Evolutionary conservation across 2,329 filamentous ascomycete genomes (phyloP).

Genomic region (Xylaria sp.): DNA sequence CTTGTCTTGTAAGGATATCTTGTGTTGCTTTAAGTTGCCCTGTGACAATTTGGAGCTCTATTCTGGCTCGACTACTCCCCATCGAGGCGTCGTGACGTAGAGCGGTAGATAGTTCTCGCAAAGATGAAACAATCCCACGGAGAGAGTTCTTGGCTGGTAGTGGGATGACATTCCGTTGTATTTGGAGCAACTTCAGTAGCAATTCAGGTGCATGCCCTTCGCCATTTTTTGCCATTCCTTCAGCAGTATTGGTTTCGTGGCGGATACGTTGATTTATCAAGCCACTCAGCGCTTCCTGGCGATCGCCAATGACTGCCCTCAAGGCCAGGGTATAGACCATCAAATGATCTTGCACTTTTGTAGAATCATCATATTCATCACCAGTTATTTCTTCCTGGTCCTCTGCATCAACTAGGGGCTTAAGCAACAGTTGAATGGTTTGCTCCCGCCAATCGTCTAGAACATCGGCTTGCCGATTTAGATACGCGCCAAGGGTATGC

Average conservation of each 20-base stretch:
- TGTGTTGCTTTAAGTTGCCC: slow-evolving; percentile 71
- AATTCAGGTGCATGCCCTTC: slow-evolving; percentile 78
- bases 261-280: slow-evolving; percentile 79
- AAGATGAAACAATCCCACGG: slow-evolving; percentile 74
- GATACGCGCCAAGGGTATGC: slow-evolving; percentile 70
- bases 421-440: slow-evolving; percentile 76
- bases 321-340: slow-evolving; percentile 87
- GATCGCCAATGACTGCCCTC: slow-evolving; percentile 80
- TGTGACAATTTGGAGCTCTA: slow-evolving; percentile 74
- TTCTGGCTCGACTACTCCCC: slow-evolving; percentile 64
- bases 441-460: slow-evolving; percentile 80
- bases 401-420: slow-evolving; percentile 85
- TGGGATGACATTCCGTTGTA: slow-evolving; percentile 62
- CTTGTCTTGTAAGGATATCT: slow-evolving; percentile 62
- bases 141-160: slow-evolving; percentile 69
- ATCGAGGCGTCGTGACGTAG: slow-evolving; percentile 68
- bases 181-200: slow-evolving; percentile 62
- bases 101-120: slow-evolving; percentile 71
- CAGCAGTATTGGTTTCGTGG: slow-evolving; percentile 74
- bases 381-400: slow-evolving; percentile 79
- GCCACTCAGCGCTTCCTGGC: slow-evolving; percentile 80
- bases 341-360: slow-evolving; percentile 87
- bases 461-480: slow-evolving; percentile 78
- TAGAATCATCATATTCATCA: slow-evolving; percentile 89
- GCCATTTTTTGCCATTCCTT: slow-evolving; percentile 68